phyloP scores from a whole-genome alignment of 2,329 filamentous ascomycete species.

The Thelonectria rubi region DNA sequence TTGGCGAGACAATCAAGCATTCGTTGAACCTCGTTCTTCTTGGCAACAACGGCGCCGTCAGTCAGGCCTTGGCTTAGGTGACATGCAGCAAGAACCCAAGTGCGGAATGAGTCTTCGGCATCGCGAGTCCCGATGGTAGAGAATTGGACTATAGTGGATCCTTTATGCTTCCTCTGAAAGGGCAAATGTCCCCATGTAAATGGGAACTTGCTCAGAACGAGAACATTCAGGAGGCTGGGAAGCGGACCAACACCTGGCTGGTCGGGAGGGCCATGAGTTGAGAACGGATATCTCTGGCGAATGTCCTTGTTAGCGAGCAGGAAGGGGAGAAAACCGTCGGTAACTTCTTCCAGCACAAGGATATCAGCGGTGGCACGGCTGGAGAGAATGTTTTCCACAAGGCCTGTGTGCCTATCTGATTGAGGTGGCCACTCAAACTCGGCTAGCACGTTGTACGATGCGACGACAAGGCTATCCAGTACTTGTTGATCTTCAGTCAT shows the following conservation, averaged over 20 bases:
- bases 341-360: constrained; percentile 69
- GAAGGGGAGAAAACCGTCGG: constrained; percentile 68
- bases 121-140: constrained; percentile 32
- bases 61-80: constrained; percentile 71
- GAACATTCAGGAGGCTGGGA: constrained; percentile 67
- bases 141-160: constrained; percentile 60
- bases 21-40: constrained; percentile 63
- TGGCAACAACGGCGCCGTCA: constrained; percentile 65
- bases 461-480: constrained; percentile 48
- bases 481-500: not conserved
- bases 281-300: constrained; percentile 60
- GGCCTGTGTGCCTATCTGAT: constrained; percentile 51
- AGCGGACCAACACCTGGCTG: constrained; percentile 63
- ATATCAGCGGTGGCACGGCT: constrained; percentile 55
- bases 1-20: constrained; percentile 57
- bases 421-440: constrained; percentile 60
- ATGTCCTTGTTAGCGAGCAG: constrained; percentile 60
- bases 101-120: constrained; percentile 38
- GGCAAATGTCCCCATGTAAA: constrained; percentile 66
- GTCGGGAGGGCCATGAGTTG: constrained; percentile 65
- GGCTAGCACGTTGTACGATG: constrained; percentile 63
- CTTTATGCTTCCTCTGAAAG: constrained; percentile 66
- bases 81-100: constrained; percentile 63
- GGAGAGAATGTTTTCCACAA: constrained; percentile 57
- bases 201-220: constrained; percentile 64